Percentiles rank a stretch among this genome's conserved stretches.
These are phyloP conservation scores for Serendipita vermifera DNA, from an alignment of 768 basidiomycete species.

Conservation along the genomic window DNA sequence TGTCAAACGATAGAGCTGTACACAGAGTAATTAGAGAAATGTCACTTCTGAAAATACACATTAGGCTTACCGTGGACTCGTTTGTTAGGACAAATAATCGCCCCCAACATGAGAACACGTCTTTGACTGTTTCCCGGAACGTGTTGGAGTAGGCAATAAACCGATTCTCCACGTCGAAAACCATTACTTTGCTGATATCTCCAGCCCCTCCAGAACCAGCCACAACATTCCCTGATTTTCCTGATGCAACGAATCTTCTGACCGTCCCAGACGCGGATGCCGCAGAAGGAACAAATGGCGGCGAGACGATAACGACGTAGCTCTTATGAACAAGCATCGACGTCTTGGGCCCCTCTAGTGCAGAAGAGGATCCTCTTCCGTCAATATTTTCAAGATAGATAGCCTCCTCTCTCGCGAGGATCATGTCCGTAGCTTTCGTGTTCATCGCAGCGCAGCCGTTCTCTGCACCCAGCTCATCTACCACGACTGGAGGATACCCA, in stretches of 20 bases:
- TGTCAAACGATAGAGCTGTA: conserved; percentile 48
- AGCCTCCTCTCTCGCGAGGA: conserved; percentile 83
- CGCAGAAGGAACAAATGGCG: conserved; percentile 58
- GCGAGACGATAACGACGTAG: conserved; percentile 83
- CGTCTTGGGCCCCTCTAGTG: conserved; percentile 82
- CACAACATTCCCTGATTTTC: background rate
- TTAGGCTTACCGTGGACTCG: conserved; percentile 52
- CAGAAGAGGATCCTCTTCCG: conserved; percentile 71
- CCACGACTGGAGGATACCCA: conserved; percentile 43
- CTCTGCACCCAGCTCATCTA: conserved; percentile 78
- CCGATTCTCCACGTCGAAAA: conserved; percentile 89
- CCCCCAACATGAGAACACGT: conserved; percentile 72
- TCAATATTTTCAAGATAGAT: conserved; percentile 76
- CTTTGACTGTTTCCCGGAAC: conserved; percentile 71
- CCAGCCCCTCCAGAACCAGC: conserved; percentile 17
- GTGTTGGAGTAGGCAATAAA: conserved; percentile 72
- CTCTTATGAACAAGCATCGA: conserved; percentile 65
- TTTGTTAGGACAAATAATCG: conserved; percentile 66
- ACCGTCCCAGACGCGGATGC: conserved; percentile 60
- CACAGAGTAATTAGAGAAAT: background rate
- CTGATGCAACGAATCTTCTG: conserved; percentile 51
- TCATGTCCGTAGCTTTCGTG: conserved; percentile 54
- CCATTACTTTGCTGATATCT: conserved; percentile 65
- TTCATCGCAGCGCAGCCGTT: conserved; percentile 80
- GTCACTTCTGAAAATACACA: background rate